Evolutionary conservation across 208 protist genomes (phyloP), one percentile per base, ranked within the genome.

Genomic region (Trypanosoma brucei): DNA sequence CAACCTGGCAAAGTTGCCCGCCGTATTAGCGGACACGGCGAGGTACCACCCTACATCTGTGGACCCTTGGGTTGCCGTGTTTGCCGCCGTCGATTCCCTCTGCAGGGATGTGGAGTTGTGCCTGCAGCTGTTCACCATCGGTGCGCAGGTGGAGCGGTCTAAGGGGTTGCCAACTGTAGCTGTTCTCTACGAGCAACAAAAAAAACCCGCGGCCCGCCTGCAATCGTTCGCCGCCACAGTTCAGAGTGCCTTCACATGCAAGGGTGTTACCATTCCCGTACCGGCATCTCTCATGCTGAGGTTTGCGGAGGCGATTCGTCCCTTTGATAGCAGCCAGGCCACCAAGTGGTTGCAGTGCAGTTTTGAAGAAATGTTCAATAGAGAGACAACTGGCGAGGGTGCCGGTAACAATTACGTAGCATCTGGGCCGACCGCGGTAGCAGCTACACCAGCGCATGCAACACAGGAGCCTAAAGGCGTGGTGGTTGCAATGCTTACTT

Each of bases 41-140:
- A 67, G 54, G 59, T 61, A 36, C 69, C 76, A 58, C 5, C 79
- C 50, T 22, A 37, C 52, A 49, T 39, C 6, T 35, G 54, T 81
- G 51, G 76, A 83, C 49, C 68, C 78, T 37, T 83, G 73, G 72
- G 30, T 48, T n/a, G 68, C 69, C n/a, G 48, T 92, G 0, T 37
- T 57, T 30, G 34, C 58, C 9, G 58, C 68, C 13, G 55, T 74
- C 6, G 59, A 53, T 22, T 72, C 60, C 44, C 59, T 83, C 39
- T 63, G 68, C 50, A 55, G 54, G 9, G 59, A 72, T 2, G 60
- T 71, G 31, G 65, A 64, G 11, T 52, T 79, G 33, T 89, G 86
- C 52, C 61, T 93, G 52, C 78, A 84, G n/a, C 68, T 93, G 30
- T 93, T 93, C 68, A 83, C 60, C 34, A 70, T 70, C 0, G 35